phyloP scores from a whole-genome alignment of 768 basidiomycete genomes.

The Suillus fuscotomentosus region DNA sequence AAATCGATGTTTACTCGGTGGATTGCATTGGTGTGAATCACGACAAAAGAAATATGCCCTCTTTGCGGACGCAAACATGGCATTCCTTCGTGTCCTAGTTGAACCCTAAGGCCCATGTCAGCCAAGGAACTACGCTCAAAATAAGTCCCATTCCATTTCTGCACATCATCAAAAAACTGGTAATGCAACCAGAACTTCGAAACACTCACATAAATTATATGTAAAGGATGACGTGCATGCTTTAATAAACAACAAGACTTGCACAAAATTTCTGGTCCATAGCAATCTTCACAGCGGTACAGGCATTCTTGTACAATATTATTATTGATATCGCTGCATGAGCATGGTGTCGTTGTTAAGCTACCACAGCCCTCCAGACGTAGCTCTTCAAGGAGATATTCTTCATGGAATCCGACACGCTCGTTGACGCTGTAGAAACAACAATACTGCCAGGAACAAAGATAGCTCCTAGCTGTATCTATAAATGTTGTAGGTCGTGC shows the following conservation, averaged over 20 bases:
- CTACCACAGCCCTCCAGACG: too few relatives aligned
- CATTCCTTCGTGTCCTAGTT: constrained; percentile 17
- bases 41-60: constrained; percentile 24
- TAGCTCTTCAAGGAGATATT: too few relatives aligned
- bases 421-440: too few relatives aligned
- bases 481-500: too few relatives aligned
- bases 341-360: too few relatives aligned
- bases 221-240: constrained; percentile 15
- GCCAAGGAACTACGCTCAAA: constrained; percentile 12
- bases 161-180: neutral
- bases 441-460: too few relatives aligned
- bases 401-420: neutral
- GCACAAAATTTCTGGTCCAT: constrained; percentile 7
- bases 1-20: constrained; percentile 31
- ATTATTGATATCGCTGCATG: too few relatives aligned
- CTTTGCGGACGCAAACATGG: neutral
- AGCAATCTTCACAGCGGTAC: constrained; percentile 11
- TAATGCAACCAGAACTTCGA: too few relatives aligned
- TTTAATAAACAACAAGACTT: neutral
- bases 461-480: too few relatives aligned
- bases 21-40: constrained; percentile 31
- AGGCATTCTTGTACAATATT: too few relatives aligned
- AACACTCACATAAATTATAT: constrained; percentile 12
- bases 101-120: constrained; percentile 17
- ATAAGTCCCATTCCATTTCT: constrained; percentile 19